Evolutionary conservation across 192 early-diverging fungal genomes (phyloP).

Genomic region (Podila epicladia): DNA sequence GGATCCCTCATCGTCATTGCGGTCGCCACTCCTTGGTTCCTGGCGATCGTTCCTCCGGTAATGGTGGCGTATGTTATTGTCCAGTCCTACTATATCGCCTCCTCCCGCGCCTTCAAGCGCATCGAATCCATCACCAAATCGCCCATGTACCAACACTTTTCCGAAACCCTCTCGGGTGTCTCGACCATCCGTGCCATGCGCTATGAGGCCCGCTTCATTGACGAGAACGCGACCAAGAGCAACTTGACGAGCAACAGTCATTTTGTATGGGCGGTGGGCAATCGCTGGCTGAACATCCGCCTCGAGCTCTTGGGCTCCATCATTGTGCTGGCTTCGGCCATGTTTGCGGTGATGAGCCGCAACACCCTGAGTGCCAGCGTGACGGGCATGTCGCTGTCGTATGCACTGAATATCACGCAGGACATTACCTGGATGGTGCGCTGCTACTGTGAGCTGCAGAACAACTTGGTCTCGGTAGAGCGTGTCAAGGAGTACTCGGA

Average conservation of each 20-base stretch:
- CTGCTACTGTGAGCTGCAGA: slow-evolving; percentile 74
- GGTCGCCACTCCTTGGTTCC: slow-evolving; percentile 72
- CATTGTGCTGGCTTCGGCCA: slow-evolving; percentile 74
- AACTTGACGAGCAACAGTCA: slow-evolving; percentile 2
- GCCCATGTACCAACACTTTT: slow-evolving; percentile 81
- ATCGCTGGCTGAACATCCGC: slow-evolving; percentile 75
- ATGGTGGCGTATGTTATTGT: slow-evolving; percentile 31
- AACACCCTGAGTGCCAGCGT: slow-evolving; percentile 71
- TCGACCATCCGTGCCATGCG: slow-evolving; percentile 85
- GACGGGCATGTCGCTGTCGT: slow-evolving; percentile 84
- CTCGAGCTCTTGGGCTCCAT: slow-evolving; percentile 82
- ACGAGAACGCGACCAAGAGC: slow-evolving; percentile 42
- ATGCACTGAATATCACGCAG: slow-evolving; percentile 78
- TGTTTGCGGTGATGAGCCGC: slow-evolving; percentile 64
- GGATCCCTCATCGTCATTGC: slow-evolving; percentile 66
- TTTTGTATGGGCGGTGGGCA: slow-evolving; percentile 52
- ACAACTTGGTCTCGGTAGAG: slow-evolving; percentile 85
- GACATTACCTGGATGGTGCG: slow-evolving; percentile 78
- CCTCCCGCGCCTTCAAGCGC: slow-evolving; percentile 88
- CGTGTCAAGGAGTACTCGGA: slow-evolving; percentile 85
- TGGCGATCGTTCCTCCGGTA: slow-evolving; percentile 56
- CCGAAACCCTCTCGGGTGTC: slow-evolving; percentile 77
- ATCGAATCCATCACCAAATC: slow-evolving; percentile 60
- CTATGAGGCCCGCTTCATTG: slow-evolving; percentile 65
- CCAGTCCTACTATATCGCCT: slow-evolving; percentile 74